A percentile compares a stretch with the other conserved stretches of the same genome.
phyloP scores from a whole-genome alignment of 202 grass and related monocot species.

The Schoenoplectus tabernaemontani region DNA sequence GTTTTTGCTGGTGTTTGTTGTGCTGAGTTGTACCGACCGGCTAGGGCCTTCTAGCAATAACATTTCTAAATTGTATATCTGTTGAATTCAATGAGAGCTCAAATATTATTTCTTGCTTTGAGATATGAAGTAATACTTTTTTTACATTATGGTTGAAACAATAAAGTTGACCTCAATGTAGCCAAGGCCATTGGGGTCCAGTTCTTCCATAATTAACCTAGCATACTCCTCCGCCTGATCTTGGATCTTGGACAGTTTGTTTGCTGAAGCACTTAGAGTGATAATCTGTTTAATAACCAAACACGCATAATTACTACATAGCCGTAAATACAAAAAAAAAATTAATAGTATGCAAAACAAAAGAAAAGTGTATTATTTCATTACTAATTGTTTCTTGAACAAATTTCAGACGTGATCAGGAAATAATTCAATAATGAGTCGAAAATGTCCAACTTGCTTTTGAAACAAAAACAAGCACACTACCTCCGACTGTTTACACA shows the following conservation, averaged over 20 bases:
- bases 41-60: conserved; percentile 58
- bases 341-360: background rate
- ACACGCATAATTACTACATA: background rate
- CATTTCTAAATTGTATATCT: conserved; percentile 71
- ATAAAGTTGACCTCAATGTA: conserved; percentile 53
- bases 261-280: conserved; percentile 63
- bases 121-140: background rate
- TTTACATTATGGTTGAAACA: background rate
- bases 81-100: background rate
- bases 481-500: background rate
- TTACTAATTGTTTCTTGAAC: background rate
- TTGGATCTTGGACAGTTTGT: conserved; percentile 63
- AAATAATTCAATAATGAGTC: no score
- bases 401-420: background rate
- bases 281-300: conserved; percentile 97
- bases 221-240: conserved; percentile 86
- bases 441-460: background rate
- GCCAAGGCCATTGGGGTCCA: conserved; percentile 66
- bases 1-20: conserved; percentile 64
- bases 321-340: background rate
- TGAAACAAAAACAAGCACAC: background rate
- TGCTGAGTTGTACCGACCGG: conserved; percentile 49
- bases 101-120: background rate
- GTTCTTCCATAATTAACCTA: conserved; percentile 94
- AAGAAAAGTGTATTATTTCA: background rate